Evolutionary conservation across 2,329 filamentous ascomycete species (phyloP), one percentile per base, ranked within the genome.

Genomic region (Metarhizium humberi): DNA sequence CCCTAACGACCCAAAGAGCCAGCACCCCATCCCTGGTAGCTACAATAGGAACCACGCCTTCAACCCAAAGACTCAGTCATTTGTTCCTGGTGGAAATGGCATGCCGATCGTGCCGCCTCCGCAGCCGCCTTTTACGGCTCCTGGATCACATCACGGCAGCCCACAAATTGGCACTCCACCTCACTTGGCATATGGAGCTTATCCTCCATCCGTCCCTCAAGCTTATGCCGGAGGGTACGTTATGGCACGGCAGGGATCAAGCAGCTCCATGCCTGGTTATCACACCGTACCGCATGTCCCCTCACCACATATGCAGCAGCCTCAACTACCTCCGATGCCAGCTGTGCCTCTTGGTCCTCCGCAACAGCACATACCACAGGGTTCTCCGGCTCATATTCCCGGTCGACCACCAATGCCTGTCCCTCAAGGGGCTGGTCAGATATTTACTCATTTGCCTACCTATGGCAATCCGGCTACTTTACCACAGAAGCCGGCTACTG

Each of bases 21-120:
- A 91, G 66, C 90, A 96, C 67, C 88, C 90, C 6, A 84, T 95
- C 55, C 89, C 90, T 14, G 90, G 90, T 40, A 94, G 87, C 71
- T 95, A 82, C 61, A 90, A 88, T 66, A 81, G 91, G 56, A 73
- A 72, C 52, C 89, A 90, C 63, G 84, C 87, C 13, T 96, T 97
- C 74, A 96, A 96, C 66, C 92, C 92, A 1, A 92, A 95, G 73
- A 96, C 89, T 16, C 89, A 95, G 66, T 88, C 92, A 0, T 96
- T 97, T 69, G 82, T 96, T 29, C 92, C 92, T 50, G 69, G 72
- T 18, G 66, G 81, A 58, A 75, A 70, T 59, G 73, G 75, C 30
- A 76, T 79, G 67, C 70, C 73, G 34, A 73, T 77, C 3, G 73
- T 77, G 60, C 77, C 75, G 45, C 72, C 73, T 36, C 73, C 76